Evolutionary conservation across 2,329 filamentous ascomycete species (phyloP).

Genomic region (Parafenestella ontariensis): DNA sequence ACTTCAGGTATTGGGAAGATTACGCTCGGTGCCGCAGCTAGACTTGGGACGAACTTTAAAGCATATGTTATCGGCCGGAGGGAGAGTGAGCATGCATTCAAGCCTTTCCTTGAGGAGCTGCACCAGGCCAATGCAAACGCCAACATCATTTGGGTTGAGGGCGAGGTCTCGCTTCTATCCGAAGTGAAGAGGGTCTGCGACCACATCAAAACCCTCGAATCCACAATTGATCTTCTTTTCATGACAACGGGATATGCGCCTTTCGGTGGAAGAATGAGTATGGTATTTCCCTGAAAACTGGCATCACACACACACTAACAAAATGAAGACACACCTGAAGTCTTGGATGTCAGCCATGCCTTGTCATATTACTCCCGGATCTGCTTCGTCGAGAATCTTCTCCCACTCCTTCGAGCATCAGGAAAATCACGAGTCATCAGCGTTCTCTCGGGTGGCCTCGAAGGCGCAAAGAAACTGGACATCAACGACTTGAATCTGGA

Average conservation of each 20-base stretch:
- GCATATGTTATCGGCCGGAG: conserved; percentile 56
- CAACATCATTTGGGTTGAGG: conserved; percentile 54
- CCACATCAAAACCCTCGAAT: conserved; percentile 49
- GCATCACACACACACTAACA: neutral
- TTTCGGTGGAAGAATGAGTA: conserved; percentile 48
- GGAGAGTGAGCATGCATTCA: conserved; percentile 39
- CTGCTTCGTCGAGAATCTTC: conserved; percentile 51
- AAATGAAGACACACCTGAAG: conserved; percentile 42
- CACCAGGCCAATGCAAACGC: conserved; percentile 49
- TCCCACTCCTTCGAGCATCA: conserved; percentile 48
- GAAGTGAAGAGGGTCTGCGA: conserved; percentile 52
- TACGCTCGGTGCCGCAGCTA: conserved; percentile 50
- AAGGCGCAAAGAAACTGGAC: conserved; percentile 29
- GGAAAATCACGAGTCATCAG: conserved; percentile 39
- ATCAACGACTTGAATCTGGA: conserved; percentile 48
- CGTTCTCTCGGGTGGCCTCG: conserved; percentile 46
- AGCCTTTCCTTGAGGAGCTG: conserved; percentile 49
- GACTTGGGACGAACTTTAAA: conserved; percentile 43
- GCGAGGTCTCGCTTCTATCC: conserved; percentile 55
- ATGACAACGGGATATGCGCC: conserved; percentile 55
- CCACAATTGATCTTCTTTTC: conserved; percentile 54
- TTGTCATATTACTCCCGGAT: conserved; percentile 56
- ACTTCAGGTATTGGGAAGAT: conserved; percentile 57
- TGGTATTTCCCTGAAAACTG: neutral
- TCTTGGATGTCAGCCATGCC: conserved; percentile 51